phyloP scores from a whole-genome alignment of 345 rosid species.

The Salix viminalis region DNA sequence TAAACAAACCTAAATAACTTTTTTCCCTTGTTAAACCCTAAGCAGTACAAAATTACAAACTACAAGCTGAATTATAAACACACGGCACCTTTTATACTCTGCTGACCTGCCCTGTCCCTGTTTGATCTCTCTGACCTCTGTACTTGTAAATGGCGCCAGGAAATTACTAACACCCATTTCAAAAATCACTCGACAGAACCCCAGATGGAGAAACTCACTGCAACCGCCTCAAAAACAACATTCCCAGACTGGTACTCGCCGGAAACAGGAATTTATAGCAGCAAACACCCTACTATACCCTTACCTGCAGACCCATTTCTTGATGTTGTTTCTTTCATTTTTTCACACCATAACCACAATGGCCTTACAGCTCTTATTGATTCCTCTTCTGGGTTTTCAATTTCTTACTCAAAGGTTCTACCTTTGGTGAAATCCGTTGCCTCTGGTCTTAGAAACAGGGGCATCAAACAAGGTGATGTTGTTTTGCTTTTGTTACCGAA shows the following conservation, averaged over 20 bases:
- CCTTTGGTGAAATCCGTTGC: constrained; percentile 52
- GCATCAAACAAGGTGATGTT: constrained; percentile 58
- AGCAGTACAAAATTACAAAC: no score
- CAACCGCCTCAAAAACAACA: no score
- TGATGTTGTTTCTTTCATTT: constrained; percentile 59
- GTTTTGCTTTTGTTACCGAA: constrained; percentile 68
- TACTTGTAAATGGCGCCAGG: no score
- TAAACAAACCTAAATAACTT: no score
- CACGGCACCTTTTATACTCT: no score
- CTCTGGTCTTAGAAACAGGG: constrained; percentile 45
- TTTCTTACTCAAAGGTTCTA: constrained; percentile 47
- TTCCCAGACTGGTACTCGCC: constrained; percentile 41
- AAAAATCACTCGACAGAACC: neutral
- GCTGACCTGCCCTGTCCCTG: no score
- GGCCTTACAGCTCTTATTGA: constrained; percentile 53
- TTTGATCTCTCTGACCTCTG: no score
- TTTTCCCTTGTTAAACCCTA: no score
- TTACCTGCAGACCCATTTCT: constrained; percentile 53
- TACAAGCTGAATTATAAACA: no score
- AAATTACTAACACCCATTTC: neutral
- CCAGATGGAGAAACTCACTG: neutral
- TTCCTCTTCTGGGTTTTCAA: constrained; percentile 51
- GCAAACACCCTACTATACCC: constrained; percentile 40
- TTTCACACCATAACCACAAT: constrained; percentile 43
- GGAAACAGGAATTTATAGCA: constrained; percentile 55